Base-by-base conservation (phyloP, 1,284 basidiomycete genomes). In the Pisolithus thermaeus region DNA sequence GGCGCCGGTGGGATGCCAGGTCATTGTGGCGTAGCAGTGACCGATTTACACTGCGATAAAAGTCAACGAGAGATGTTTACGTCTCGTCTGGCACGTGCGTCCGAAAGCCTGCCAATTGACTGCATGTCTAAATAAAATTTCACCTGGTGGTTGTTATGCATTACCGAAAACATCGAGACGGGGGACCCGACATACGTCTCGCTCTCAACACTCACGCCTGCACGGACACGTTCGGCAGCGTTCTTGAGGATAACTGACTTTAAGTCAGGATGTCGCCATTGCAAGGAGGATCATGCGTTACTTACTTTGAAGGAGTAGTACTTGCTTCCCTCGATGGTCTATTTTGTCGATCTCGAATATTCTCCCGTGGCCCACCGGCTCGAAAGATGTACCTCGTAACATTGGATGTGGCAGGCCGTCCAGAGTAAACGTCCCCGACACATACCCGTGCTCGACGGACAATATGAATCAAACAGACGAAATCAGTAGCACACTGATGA, bases 381-480 rank as follows among this genome's bases (percentile, higher is more conserved):
- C 48, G 7, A 64, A 56, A 5, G 67, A 62, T 22, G 73, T 53
- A 18, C 57, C 68, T 12, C 56, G 67, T 38, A 87, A 65, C 16
- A 84, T 67, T 1, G 77, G 74, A 59, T 85, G 80, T 9, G 68
- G 75, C 36, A 77, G 62, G 20, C 73, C 70, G 55, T 81, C 81
- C 25, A 81, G 67, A 2, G 77, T 75, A 22, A 84, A 66, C 16
- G 85, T 59, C 30, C 74, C 56, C 2, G 77, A 70, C 7, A 78
- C 63, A 56, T 81, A 89, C 51, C 82, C 75, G 57, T 81, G 78
- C 61, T 90, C 85, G 25, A 83, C 67, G 0, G 77, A 32, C 87
- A 65, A 3, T 7, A 27, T 7, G 5, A 7, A 27, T 27, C 6
- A 27, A 27, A 27, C 7, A 27, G 25, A 7, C 25, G 78, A 74